phyloP scores from a whole-genome alignment of 129 eudicot genomes.

The Saposhnikovia divaricata region DNA sequence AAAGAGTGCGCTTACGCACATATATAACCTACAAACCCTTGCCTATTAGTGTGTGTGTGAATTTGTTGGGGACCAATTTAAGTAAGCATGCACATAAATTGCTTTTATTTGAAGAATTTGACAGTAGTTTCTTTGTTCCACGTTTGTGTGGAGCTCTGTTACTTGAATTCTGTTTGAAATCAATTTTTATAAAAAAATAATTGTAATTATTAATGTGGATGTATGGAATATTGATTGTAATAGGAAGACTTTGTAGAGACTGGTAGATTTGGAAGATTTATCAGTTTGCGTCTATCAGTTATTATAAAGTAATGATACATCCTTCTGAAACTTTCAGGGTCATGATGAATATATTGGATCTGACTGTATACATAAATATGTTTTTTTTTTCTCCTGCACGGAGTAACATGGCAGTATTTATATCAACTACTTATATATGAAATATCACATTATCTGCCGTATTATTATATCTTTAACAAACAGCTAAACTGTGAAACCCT shows the following conservation, averaged over 20 bases:
- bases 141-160: not conserved
- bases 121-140: not conserved
- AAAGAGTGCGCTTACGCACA: no score
- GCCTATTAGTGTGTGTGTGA: not conserved
- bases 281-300: constrained; percentile 11
- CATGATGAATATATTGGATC: constrained; percentile 9
- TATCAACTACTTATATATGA: not conserved
- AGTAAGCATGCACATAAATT: no score
- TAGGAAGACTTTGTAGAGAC: not conserved
- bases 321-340: constrained; percentile 11
- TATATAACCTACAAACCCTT: not conserved
- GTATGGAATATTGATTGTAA: not conserved
- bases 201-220: not conserved
- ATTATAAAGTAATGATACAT: constrained; percentile 8
- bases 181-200: no score
- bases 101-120: not conserved
- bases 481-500: not conserved
- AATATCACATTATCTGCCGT: not conserved
- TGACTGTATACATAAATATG: constrained; percentile 3
- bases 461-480: not conserved
- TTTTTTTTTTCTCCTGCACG: not conserved
- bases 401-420: not conserved
- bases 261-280: constrained; percentile 12
- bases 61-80: no score
- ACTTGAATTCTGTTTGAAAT: not conserved